Evolutionary conservation across 345 rosid species (phyloP).

Genomic region (Xanthoceras sorbifolium): DNA sequence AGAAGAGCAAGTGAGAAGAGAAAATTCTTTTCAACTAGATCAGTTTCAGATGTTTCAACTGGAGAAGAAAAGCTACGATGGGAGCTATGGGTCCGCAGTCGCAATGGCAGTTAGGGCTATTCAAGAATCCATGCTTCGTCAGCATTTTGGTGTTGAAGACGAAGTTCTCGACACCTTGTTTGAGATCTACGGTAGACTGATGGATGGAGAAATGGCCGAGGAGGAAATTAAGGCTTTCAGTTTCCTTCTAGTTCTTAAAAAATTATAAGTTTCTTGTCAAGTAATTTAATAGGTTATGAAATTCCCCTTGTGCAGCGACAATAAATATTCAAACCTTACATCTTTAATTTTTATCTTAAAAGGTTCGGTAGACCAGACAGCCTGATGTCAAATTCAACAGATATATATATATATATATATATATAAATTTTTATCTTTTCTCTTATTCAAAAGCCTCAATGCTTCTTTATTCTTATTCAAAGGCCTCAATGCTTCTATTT

Average conservation of each 20-base stretch:
- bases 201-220: conserved; percentile 61
- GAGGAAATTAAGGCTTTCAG: conserved; percentile 65
- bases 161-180: conserved; percentile 64
- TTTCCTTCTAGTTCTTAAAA: conserved; percentile 62
- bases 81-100: conserved; percentile 58
- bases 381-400: too few relatives aligned
- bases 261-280: conserved; percentile 31
- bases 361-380: too few relatives aligned
- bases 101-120: conserved; percentile 83
- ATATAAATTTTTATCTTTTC: too few relatives aligned
- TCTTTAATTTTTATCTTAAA: too few relatives aligned
- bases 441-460: too few relatives aligned
- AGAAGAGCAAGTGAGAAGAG: conserved; percentile 55
- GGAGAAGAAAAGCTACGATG: conserved; percentile 31
- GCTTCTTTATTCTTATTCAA: too few relatives aligned
- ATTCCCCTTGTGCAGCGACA: too few relatives aligned
- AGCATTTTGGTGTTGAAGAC: conserved; percentile 80
- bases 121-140: conserved; percentile 72
- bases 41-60: conserved; percentile 55
- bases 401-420: too few relatives aligned
- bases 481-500: too few relatives aligned
- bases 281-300: too few relatives aligned
- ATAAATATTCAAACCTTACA: too few relatives aligned
- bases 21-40: conserved; percentile 59
- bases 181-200: conserved; percentile 49